These are phyloP conservation scores for Sonneratia caseolaris DNA, from an alignment of 345 rosid genomes.

Conservation along the genomic window DNA sequence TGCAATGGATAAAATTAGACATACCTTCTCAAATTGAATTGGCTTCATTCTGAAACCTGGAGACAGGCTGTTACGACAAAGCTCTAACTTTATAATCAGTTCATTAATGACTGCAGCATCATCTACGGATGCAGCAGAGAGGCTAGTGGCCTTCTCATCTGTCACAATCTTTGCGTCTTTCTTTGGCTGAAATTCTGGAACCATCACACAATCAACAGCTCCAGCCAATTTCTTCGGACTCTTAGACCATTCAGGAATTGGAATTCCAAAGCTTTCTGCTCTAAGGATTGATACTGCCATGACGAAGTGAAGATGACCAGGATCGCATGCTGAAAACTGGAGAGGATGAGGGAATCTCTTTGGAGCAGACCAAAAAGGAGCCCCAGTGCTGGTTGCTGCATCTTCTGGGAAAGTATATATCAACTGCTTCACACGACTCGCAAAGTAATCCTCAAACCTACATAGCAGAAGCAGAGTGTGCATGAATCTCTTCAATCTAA, in stretches of 20 bases:
- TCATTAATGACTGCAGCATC: conserved; percentile 72
- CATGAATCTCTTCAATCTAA: not conserved
- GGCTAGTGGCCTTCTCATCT: conserved; percentile 80
- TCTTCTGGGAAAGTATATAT: conserved; percentile 88
- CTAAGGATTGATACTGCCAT: conserved; percentile 74
- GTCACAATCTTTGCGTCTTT: conserved; percentile 71
- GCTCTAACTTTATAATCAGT: conserved; percentile 52
- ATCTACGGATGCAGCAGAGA: conserved; percentile 72
- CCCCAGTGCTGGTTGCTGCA: conserved; percentile 83
- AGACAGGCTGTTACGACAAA: conserved; percentile 42
- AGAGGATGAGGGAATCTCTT: conserved; percentile 89
- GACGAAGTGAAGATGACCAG: conserved; percentile 55
- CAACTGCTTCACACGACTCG: conserved; percentile 78
- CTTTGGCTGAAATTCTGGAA: conserved; percentile 86
- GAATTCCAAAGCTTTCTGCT: conserved; percentile 87
- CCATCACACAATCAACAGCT: conserved; percentile 63
- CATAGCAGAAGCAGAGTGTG: not conserved
- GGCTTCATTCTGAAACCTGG: conserved; percentile 73
- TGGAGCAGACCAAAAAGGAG: conserved; percentile 99
- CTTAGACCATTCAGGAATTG: conserved; percentile 75
- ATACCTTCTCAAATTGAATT: conserved; percentile 95
- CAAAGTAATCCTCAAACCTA: conserved; percentile 93
- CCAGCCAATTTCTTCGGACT: conserved; percentile 44
- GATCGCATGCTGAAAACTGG: conserved; percentile 55
- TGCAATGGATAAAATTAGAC: not conserved